Evolutionary conservation across 2,329 filamentous ascomycete species (phyloP), one percentile per base, ranked within the genome.

Genomic region (Bipolaris bicolor): DNA sequence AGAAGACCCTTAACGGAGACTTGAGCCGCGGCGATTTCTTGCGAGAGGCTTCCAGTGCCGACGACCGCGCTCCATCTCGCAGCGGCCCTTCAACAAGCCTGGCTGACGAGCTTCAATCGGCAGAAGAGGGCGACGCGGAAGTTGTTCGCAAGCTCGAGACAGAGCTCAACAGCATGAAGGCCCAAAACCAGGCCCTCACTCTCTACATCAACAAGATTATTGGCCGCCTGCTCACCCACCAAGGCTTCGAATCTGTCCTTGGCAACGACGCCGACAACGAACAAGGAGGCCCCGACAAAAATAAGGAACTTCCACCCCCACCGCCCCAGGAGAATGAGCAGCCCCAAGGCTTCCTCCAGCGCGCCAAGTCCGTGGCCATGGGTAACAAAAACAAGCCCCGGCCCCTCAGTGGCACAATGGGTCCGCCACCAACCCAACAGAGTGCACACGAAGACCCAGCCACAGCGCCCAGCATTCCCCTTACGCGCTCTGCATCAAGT

Each of bases 151-250:
- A 86, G 50, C 82, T 95, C 11, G 93, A 97, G 74, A 78, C 83
- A 10, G 94, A 98, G 69, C 78, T 95, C 65, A 92, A 90, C 77
- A 83, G 86, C 7, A 81, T 91, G 67, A 94, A 91, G 79, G 94
- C 97, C 75, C 89, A 97, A 81, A 98, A 99, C 82, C 98, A 98
- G 81, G 95, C 95, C 29, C 83, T 99, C 67, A 96, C 92, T 22
- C 83, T 98, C 64, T 99, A 99, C 81, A 97, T 99, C 82, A 97
- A 98, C 85, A 96, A 95, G 80, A 98, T 99, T 76, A 97, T 99
- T 75, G 95, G 95, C 76, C 90, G 95, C 55, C 86, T 99, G 43
- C 84, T 99, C 61, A 90, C 96, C 73, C 91, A 97, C 78, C 90
- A 96, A 71, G 93, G 96, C 66, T 98, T 97, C 66, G 94, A 99